Evolutionary conservation across 192 early-diverging fungal genomes (phyloP).

Genomic region (Chytriomyces sp.): DNA sequence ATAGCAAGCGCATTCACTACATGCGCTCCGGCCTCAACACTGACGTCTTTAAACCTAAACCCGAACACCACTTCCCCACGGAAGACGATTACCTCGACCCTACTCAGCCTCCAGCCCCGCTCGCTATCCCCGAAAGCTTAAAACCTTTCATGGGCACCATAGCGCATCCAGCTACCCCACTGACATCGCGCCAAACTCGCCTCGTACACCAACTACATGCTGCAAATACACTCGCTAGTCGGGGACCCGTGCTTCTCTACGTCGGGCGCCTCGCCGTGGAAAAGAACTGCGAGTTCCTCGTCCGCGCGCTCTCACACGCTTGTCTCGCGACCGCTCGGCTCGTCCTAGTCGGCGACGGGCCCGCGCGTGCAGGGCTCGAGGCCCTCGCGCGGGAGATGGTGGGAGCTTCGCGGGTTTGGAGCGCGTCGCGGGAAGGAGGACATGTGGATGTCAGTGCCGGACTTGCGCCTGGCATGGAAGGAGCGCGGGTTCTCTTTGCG

Average conservation of each 20-base stretch:
- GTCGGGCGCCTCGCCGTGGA: constrained; percentile 55
- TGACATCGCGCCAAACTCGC: constrained; percentile 9
- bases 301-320: constrained; percentile 39
- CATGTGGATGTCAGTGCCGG: constrained; percentile 10
- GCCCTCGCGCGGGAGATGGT: constrained; percentile 36
- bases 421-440: neutral
- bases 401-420: constrained; percentile 36
- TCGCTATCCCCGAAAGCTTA: constrained; percentile 22
- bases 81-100: constrained; percentile 28
- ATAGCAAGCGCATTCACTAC: constrained; percentile 47
- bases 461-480: neutral
- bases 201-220: constrained; percentile 23
- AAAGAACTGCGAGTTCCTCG: constrained; percentile 54
- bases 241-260: constrained; percentile 41
- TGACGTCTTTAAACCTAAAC: constrained; percentile 40
- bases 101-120: neutral
- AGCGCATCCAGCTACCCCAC: constrained; percentile 20
- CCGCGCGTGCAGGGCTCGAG: constrained; percentile 37
- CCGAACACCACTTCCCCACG: constrained; percentile 11
- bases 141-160: constrained; percentile 10
- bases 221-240: neutral
- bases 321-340: constrained; percentile 38
- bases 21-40: constrained; percentile 56
- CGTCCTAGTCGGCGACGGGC: constrained; percentile 57
- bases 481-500: constrained; percentile 48